Evolutionary conservation across 1,139 yeast genomes (phyloP).

Genomic region (Suhomyces choctaworum): DNA sequence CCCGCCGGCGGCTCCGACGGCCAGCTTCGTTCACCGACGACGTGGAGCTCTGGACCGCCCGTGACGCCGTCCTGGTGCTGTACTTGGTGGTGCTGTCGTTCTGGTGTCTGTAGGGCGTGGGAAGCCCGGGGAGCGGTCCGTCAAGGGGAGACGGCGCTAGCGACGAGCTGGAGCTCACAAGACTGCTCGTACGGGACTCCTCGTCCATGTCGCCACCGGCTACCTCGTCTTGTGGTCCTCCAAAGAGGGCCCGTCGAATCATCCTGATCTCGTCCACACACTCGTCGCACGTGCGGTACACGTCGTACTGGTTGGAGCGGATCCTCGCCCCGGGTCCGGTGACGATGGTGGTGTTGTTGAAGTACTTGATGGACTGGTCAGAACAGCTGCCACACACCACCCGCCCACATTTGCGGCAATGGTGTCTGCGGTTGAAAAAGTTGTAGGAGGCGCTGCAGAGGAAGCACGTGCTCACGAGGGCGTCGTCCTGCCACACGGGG

Average conservation of each 20-base stretch:
- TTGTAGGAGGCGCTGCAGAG: constrained; percentile 61
- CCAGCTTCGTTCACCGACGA: constrained; percentile 9
- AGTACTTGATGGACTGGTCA: constrained; percentile 41
- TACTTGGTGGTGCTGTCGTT: constrained; percentile 29
- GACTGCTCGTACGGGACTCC: constrained; percentile 5
- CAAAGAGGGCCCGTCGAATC: constrained; percentile 50
- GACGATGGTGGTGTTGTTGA: constrained; percentile 41
- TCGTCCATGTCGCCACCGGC: not conserved
- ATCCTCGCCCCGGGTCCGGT: constrained; percentile 27
- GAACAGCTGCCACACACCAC: constrained; percentile 75
- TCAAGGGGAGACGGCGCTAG: not conserved
- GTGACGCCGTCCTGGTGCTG: constrained; percentile 21
- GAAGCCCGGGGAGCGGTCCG: not conserved
- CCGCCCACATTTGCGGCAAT: constrained; percentile 83
- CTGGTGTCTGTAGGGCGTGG: constrained; percentile 1
- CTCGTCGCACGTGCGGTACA: constrained; percentile 67
- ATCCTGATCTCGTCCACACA: constrained; percentile 65
- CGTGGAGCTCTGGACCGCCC: constrained; percentile 32
- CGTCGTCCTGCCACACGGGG: constrained; percentile 76
- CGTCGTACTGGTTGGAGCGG: constrained; percentile 29
- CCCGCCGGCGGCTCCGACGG: constrained; percentile 2
- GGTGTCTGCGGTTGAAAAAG: constrained; percentile 80
- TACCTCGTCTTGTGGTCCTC: constrained; percentile 9
- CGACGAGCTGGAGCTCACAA: constrained; percentile 11
- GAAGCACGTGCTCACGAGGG: constrained; percentile 56